phyloP scores from a whole-genome alignment of 2,329 filamentous ascomycete genomes.

The Neofusicoccum umdonicola region DNA sequence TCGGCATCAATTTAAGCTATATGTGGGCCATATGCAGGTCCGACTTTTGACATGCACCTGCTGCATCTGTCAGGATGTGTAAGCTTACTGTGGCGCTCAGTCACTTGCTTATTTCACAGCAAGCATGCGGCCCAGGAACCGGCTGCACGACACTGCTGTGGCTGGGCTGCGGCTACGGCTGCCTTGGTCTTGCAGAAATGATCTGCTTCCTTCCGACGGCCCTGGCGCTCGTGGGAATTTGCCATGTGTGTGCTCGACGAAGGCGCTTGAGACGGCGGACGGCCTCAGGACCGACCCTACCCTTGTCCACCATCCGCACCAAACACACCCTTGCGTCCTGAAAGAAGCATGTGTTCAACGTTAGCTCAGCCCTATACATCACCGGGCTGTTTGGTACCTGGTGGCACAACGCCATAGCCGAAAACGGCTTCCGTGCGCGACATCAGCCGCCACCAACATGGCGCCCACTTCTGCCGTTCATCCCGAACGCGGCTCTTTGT shows the following conservation, averaged over 20 bases:
- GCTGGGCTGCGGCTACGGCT: no score
- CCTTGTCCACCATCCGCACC: background rate
- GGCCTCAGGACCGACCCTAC: background rate
- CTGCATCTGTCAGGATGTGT: no score
- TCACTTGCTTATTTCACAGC: background rate
- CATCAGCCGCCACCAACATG: conserved; percentile 2
- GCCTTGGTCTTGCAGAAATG: no score
- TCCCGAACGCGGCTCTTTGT: background rate
- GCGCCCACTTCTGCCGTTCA: background rate
- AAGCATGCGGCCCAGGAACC: no score
- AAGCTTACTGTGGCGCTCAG: background rate
- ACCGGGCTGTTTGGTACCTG: background rate
- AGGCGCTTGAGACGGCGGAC: no score
- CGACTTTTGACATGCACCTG: background rate
- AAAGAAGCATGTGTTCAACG: background rate
- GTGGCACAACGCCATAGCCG: background rate
- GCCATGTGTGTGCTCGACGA: no score
- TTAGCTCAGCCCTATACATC: background rate
- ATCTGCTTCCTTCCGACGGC: no score
- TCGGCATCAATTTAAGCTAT: background rate
- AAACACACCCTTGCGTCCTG: background rate
- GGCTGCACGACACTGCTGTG: no score
- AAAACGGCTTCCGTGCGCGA: background rate
- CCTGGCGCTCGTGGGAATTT: background rate
- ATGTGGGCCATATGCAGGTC: background rate